phyloP scores from a whole-genome alignment of 345 rosid genomes.

The Luvunga scandens region DNA sequence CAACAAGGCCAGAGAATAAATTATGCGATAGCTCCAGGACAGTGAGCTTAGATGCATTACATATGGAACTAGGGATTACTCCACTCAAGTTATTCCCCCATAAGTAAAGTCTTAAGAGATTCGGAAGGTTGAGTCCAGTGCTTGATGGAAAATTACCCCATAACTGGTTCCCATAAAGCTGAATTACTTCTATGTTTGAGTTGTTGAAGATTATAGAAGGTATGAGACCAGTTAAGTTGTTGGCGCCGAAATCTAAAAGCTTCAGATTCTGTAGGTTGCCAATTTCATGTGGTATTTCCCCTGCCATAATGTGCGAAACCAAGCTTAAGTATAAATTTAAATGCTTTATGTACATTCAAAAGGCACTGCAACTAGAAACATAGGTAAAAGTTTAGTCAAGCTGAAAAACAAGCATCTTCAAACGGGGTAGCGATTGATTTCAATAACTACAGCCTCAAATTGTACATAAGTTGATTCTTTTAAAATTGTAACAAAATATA shows the following conservation, averaged over 20 bases:
- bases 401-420: neutral
- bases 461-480: neutral
- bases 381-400: too few relatives aligned
- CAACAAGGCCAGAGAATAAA: conserved; percentile 19
- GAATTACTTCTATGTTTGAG: neutral
- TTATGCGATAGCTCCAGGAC: conserved; percentile 7
- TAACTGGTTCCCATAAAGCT: neutral
- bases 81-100: conserved; percentile 14
- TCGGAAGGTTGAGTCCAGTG: neutral
- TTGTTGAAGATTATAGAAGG: neutral
- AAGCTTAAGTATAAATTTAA: too few relatives aligned
- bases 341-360: too few relatives aligned
- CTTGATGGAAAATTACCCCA: conserved; percentile 9
- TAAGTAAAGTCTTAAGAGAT: neutral
- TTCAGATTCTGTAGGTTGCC: neutral
- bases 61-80: conserved; percentile 11
- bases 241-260: neutral
- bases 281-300: neutral
- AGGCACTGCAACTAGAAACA: too few relatives aligned
- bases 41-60: conserved; percentile 12
- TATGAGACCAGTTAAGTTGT: neutral
- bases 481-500: neutral
- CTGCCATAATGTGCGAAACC: neutral
- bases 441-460: neutral
- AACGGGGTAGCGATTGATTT: too few relatives aligned